Conservation (phyloP, 371 early-diverging fungal genomes). For the Rhizopus stolonifer region DNA sequence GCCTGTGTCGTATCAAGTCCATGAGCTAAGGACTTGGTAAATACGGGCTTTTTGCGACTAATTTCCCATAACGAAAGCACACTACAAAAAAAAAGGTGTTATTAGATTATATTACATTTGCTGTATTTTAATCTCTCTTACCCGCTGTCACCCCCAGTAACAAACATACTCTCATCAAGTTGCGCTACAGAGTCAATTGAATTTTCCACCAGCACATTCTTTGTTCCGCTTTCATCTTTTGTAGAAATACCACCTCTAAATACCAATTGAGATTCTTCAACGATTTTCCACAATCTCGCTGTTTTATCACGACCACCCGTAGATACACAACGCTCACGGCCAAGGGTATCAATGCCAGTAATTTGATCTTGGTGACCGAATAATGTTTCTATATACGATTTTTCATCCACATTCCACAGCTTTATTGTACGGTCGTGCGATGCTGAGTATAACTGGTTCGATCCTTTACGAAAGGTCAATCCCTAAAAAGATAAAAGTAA, state of each 20-base stretch:
- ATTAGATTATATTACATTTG: background rate
- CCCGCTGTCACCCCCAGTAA: constrained; percentile 91
- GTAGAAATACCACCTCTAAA: constrained; percentile 82
- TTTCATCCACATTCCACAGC: constrained; percentile 92
- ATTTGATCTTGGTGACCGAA: constrained; percentile 97
- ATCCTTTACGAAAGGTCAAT: constrained; percentile 82
- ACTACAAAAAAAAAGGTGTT: constrained; percentile 6
- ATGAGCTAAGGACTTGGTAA: constrained; percentile 75
- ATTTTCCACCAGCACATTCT: constrained; percentile 59
- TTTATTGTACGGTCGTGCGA: constrained; percentile 94
- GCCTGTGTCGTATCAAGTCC: constrained; percentile 56
- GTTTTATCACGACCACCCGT: constrained; percentile 91
- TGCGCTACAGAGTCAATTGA: constrained; percentile 84
- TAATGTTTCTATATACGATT: constrained; percentile 92
- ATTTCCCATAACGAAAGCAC: constrained; percentile 88
- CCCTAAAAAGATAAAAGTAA: constrained; percentile 43
- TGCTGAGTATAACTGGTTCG: constrained; percentile 88
- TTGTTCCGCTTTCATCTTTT: constrained; percentile 33
- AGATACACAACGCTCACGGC: constrained; percentile 90
- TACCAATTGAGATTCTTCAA: constrained; percentile 91
- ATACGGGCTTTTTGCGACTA: constrained; percentile 88
- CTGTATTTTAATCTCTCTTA: constrained; percentile 14
- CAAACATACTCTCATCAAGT: constrained; percentile 88
- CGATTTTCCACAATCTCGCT: constrained; percentile 91
- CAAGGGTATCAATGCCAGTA: constrained; percentile 74